Evolutionary conservation across 2,329 filamentous ascomycete genomes (phyloP), one percentile per base, ranked within the genome.

Genomic region (Didymellaceae sp.): DNA sequence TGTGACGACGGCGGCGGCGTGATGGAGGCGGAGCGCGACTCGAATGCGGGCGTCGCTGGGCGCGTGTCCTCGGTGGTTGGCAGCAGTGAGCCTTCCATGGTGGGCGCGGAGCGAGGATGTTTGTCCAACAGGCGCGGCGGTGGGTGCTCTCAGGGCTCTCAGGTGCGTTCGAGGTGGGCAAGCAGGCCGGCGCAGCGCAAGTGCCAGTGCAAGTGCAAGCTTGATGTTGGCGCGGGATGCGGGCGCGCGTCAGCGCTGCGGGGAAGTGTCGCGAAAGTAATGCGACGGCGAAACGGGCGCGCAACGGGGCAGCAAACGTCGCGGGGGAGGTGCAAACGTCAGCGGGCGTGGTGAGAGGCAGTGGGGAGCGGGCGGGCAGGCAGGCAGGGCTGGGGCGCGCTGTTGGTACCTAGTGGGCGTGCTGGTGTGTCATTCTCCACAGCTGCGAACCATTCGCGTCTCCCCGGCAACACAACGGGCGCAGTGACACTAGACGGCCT

Each of bases 1-100:
- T 87, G 85, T 2, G 82, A 82, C 2, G 85, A 87, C 8, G 84
- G 84, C 18, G 85, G 85, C 10, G 85, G 84, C 10, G 85, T 87
- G 74, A 86, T 82, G 16, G 77, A 79, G 35, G 75, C 71, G 13
- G 68, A 68, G 28, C 39, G 52, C 37, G 59, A 61, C 28, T 34
- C 51, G 34, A 57, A 30, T 14, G 58, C 60, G 26, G 62, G 67
- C 21, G 68, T 69, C 43, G 59, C 61, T 17, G 66, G 62, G 28
- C 52, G 59, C 40, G 63, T 58, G 14, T 61, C 25, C 42, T 73
- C 68, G 37, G 68, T 68, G 16, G 68, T 66, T 31, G 66, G 64
- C 58, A 72, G 57, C 58, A 69, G 53, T 9, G 63, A 59, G 52
- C 62, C 55, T 39, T 67, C 46, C 46, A 50, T 50, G 46, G 26